Base-by-base conservation (phyloP, 2,329 filamentous ascomycete genomes). In the Cadophora sp. region DNA sequence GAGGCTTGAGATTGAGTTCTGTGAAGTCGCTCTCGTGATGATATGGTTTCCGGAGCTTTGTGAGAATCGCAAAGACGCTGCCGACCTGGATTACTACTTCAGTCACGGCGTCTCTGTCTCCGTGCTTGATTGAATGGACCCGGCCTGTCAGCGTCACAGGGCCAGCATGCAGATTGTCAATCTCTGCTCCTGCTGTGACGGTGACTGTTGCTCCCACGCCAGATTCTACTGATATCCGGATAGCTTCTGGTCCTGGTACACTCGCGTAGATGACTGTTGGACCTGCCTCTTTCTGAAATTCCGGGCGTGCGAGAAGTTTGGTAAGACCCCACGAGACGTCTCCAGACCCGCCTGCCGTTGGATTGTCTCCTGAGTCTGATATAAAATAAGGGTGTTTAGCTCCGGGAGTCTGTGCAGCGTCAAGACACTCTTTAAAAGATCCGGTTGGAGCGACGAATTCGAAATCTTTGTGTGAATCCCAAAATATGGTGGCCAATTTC, bases 291-390 rank as follows among this genome's bases (percentile, higher is more conserved):
- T 76, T 63, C 59, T 79, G 76, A 58, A 85, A 83, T 68, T 85
- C 83, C 0, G 80, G 75, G 4, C 83, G 78, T 18, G 73, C 76
- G 9, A 86, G 78, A 18, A 86, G 72, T 59, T 80, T 76, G 0
- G 79, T 79, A 5, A 86, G 72, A 0, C 82, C 81, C 83, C 83
- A 86, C 0, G 83, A 85, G 18, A 86, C 81, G 69, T 86, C 83
- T 0, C 84, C 84, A 0, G 83, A 83, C 0, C 83, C 84, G 5
- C 84, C 84, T 1, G 84, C 84, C 0, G 84, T 86, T 7, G 84
- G 84, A 61, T 86, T 86, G 66, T 86, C 84, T 0, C 84, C 84
- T 0, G 83, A 85, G 72, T 86, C 84, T 0, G 83, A 86, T 65
- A 86, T 82, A 71, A 85, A 86, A 67, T 80, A 86, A 0, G 84